A percentile compares a stretch with the other conserved stretches of the same genome.
phyloP scores from a whole-genome alignment of 2,329 filamentous ascomycete genomes.

The Xylariomycetidae sp. region DNA sequence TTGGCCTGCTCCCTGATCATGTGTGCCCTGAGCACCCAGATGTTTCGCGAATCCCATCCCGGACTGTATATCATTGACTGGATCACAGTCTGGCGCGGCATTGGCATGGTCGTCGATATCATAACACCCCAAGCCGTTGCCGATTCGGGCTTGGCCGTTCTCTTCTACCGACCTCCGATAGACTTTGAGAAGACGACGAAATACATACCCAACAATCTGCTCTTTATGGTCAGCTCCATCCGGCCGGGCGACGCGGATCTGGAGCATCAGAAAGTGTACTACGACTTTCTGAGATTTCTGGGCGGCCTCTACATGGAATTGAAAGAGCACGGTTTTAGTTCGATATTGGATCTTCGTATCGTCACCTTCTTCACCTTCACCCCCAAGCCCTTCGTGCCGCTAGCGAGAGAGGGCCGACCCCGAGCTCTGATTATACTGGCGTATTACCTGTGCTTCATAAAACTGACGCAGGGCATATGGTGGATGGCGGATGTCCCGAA shows the following conservation, averaged over 20 bases:
- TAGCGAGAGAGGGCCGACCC: constrained; percentile 36
- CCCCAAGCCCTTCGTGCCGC: constrained; percentile 38
- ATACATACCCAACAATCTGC: constrained; percentile 42
- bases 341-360: constrained; percentile 43
- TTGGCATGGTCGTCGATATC: constrained; percentile 42
- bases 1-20: constrained; percentile 48
- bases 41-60: constrained; percentile 43
- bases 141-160: constrained; percentile 38
- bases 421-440: constrained; percentile 48
- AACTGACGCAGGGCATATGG: constrained; percentile 40
- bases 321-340: constrained; percentile 35
- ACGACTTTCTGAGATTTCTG: constrained; percentile 42
- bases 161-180: constrained; percentile 47
- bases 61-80: constrained; percentile 51
- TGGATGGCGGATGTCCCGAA: constrained; percentile 45
- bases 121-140: constrained; percentile 26
- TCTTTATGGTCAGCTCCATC: constrained; percentile 46
- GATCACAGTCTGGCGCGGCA: constrained; percentile 53
- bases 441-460: constrained; percentile 48
- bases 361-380: constrained; percentile 51
- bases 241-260: constrained; percentile 37
- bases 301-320: constrained; percentile 49
- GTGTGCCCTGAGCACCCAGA: constrained; percentile 44
- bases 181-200: constrained; percentile 36
- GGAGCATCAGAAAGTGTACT: constrained; percentile 35